Conservation (phyloP, 1,139 yeast species). For the Zygoascus sp. region DNA sequence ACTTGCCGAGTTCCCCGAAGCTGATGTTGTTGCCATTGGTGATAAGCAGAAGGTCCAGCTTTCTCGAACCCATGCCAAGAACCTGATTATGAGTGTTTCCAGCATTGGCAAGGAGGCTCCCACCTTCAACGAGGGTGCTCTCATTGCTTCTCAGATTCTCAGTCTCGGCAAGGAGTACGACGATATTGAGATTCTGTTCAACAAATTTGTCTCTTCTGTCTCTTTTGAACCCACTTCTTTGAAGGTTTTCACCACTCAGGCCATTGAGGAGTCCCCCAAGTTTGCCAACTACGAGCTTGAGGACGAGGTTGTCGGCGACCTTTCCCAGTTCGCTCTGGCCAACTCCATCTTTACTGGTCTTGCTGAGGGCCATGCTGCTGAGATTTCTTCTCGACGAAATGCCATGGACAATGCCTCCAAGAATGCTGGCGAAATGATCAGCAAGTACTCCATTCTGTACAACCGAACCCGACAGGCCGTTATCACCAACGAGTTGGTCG, state of each 20-base stretch:
- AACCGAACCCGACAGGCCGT: slow-evolving; percentile 99
- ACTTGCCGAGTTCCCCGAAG: slow-evolving; percentile 58
- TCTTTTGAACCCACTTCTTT: slow-evolving; percentile 79
- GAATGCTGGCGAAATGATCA: slow-evolving; percentile 99
- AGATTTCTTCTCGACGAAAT: slow-evolving; percentile 97
- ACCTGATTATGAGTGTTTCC: slow-evolving; percentile 69
- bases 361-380: slow-evolving; percentile 98
- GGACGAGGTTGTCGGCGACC: slow-evolving; percentile 51
- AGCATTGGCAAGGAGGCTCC: slow-evolving; percentile 98
- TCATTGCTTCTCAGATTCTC: slow-evolving; percentile 79
- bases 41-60: slow-evolving; percentile 91
- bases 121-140: slow-evolving; percentile 81
- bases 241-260: slow-evolving; percentile 62
- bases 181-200: slow-evolving; percentile 77
- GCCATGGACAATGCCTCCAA: slow-evolving; percentile 99
- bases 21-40: slow-evolving; percentile 85
- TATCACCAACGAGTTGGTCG: slow-evolving; percentile 98
- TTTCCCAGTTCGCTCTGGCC: slow-evolving; percentile 84
- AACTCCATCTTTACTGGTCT: slow-evolving; percentile 86
- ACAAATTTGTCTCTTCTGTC: slow-evolving; percentile 81
- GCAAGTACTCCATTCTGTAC: slow-evolving; percentile 90
- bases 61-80: slow-evolving; percentile 70
- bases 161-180: slow-evolving; percentile 56
- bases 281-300: slow-evolving; percentile 77
- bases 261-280: slow-evolving; percentile 84